phyloP scores from a whole-genome alignment of 1,284 basidiomycete genomes.

The Ganoderma boninense region DNA sequence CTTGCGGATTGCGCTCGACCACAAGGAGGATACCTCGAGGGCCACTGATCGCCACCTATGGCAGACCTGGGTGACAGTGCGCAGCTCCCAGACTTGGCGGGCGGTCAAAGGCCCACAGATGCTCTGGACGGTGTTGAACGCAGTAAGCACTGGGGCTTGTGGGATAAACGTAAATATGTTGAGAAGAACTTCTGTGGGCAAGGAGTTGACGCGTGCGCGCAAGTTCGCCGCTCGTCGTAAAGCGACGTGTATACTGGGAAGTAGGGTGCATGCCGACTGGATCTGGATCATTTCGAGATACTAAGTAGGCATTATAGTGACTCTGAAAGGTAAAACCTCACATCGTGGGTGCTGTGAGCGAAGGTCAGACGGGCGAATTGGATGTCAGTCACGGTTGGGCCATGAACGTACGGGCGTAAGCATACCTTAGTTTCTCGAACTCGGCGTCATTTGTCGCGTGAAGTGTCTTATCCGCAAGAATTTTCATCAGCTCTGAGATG shows the following conservation, averaged over 20 bases:
- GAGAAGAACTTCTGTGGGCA: neutral
- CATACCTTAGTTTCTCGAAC: neutral
- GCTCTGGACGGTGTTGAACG: neutral
- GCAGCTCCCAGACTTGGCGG: neutral
- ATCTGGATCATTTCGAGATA: neutral
- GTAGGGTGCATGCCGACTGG: neutral
- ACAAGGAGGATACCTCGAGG: slow-evolving; percentile 2
- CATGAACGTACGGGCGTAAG: neutral
- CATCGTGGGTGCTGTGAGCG: neutral
- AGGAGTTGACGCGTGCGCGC: neutral
- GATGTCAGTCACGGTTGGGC: neutral
- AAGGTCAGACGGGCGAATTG: neutral
- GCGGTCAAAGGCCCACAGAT: neutral
- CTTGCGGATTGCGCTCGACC: neutral
- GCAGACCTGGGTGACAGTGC: slow-evolving; percentile 5
- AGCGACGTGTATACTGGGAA: neutral
- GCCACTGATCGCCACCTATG: slow-evolving; percentile 5
- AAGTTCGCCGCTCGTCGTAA: neutral
- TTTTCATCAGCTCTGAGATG: neutral
- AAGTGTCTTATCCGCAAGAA: neutral
- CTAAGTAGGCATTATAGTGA: too few species aligned
- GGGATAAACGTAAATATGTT: neutral
- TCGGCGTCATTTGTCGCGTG: neutral
- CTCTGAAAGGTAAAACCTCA: neutral
- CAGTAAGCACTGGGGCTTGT: neutral